phyloP scores from a whole-genome alignment of 768 basidiomycete genomes.

The Trametes maxima region DNA sequence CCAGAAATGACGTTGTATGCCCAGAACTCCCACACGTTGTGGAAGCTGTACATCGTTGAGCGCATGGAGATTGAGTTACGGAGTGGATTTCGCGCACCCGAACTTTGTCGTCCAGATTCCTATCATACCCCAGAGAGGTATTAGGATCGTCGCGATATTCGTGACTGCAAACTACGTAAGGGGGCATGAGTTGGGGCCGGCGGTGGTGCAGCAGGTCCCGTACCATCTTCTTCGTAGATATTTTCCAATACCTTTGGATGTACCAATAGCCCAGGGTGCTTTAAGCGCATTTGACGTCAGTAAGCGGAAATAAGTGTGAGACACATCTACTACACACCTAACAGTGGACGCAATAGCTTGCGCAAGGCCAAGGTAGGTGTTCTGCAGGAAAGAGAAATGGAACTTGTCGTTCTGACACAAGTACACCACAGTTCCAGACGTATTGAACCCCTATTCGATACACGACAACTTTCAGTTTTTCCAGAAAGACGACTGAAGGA shows the following conservation, averaged over 20 bases:
- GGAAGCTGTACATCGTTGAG: slow-evolving; percentile 72
- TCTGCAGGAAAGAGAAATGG: slow-evolving; percentile 77
- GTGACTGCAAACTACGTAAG: slow-evolving; percentile 68
- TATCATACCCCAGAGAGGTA: slow-evolving; percentile 86
- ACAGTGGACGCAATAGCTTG: slow-evolving; percentile 75
- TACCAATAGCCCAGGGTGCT: slow-evolving; percentile 84
- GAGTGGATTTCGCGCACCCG: slow-evolving; percentile 48
- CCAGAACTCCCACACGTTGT: slow-evolving; percentile 90
- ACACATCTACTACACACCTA: slow-evolving; percentile 22
- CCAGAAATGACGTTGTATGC: slow-evolving; percentile 81
- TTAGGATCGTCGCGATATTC: slow-evolving; percentile 73
- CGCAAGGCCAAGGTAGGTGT: slow-evolving; percentile 74
- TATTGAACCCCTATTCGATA: slow-evolving; percentile 71
- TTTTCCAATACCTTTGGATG: slow-evolving; percentile 77
- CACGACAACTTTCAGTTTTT: background rate
- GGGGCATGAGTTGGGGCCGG: too few species aligned
- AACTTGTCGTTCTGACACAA: slow-evolving; percentile 86
- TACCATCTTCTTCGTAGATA: slow-evolving; percentile 83
- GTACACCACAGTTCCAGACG: slow-evolving; percentile 70
- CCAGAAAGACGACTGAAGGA: too few species aligned
- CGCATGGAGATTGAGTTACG: background rate
- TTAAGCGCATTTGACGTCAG: background rate
- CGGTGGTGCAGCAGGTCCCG: slow-evolving; percentile 11
- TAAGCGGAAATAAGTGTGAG: background rate
- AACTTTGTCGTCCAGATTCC: slow-evolving; percentile 79